A percentile compares a stretch with the other conserved stretches of the same genome.
Evolutionary conservation across 257 asterid genomes (phyloP).

Genomic region (Nicotiana knightiana): DNA sequence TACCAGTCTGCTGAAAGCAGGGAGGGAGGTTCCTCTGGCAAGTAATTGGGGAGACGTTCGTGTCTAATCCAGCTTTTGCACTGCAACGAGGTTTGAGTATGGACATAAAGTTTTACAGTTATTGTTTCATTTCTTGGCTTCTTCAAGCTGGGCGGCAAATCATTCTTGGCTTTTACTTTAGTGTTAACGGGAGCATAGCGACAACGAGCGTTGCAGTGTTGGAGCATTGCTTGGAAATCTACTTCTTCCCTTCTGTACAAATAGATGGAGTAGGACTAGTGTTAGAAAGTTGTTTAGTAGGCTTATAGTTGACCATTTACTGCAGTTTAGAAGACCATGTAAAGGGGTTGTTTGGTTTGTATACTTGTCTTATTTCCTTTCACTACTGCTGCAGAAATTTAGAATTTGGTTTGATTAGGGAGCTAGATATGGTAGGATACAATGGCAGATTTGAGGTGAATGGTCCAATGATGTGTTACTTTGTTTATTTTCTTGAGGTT

Average conservation of each 20-base stretch:
- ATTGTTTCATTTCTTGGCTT: constrained; percentile 31
- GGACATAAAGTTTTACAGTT: constrained; percentile 4
- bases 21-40: constrained; percentile 23
- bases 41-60: constrained; percentile 21
- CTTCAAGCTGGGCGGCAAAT: constrained; percentile 60
- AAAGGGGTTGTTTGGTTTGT: not conserved
- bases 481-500: not conserved
- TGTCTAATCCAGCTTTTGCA: constrained; percentile 22
- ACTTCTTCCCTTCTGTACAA: constrained; percentile 5
- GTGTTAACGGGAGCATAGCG: not conserved
- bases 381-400: not conserved
- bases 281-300: not conserved
- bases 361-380: not conserved
- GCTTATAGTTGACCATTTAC: not conserved
- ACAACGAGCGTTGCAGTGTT: not conserved
- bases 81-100: constrained; percentile 19
- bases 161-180: constrained; percentile 74
- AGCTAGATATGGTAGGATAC: not conserved
- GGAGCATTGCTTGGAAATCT: not conserved
- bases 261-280: not conserved
- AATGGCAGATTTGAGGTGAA: not conserved
- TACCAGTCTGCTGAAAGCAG: constrained; percentile 14
- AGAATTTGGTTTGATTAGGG: not conserved
- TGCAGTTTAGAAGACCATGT: not conserved
- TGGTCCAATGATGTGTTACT: not conserved